These are phyloP conservation scores for Suillus fuscotomentosus DNA, from an alignment of 768 basidiomycete species.

Conservation along the genomic window DNA sequence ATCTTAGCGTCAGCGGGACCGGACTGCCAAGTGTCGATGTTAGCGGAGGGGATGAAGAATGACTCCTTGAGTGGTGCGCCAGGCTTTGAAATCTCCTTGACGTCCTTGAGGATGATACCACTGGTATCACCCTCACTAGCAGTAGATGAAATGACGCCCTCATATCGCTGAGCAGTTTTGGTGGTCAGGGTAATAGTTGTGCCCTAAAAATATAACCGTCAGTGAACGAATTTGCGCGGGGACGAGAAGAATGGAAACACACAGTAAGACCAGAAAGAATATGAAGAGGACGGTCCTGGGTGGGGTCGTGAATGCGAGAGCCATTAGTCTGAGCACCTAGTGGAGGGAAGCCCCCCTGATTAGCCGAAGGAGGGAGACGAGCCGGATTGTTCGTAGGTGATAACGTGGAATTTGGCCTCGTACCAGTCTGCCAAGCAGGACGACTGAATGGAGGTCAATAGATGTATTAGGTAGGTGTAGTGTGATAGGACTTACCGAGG, in stretches of 20 bases:
- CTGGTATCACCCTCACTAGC: conserved; percentile 61
- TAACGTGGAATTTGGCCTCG: conserved; percentile 71
- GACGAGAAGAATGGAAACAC: conserved; percentile 30
- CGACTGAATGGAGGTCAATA: conserved; percentile 30
- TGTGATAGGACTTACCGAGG: conserved; percentile 44
- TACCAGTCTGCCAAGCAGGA: conserved; percentile 58
- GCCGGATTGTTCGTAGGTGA: conserved; percentile 45
- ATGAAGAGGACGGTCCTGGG: conserved; percentile 62
- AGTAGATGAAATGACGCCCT: conserved; percentile 68
- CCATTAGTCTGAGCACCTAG: conserved; percentile 47
- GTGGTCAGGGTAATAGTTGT: conserved; percentile 76
- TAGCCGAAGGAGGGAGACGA: conserved; percentile 38
- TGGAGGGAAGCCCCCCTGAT: conserved; percentile 43
- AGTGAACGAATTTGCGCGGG: conserved; percentile 15
- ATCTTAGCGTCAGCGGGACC: conserved; percentile 68
- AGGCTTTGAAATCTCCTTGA: conserved; percentile 66
- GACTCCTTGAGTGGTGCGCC: conserved; percentile 70
- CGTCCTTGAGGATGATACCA: conserved; percentile 77
- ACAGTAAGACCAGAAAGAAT: conserved; percentile 71
- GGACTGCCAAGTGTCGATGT: conserved; percentile 72
- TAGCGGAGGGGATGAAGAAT: conserved; percentile 67
- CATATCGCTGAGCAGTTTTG: conserved; percentile 69
- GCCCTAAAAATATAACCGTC: conserved; percentile 45
- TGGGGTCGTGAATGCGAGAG: conserved; percentile 40
- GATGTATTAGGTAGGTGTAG: conserved; percentile 9